A percentile compares a stretch with the other conserved stretches of the same genome.
These are phyloP conservation scores for Ceratocystis harringtonii DNA, from an alignment of 2,329 filamentous ascomycete genomes.

Conservation along the genomic window DNA sequence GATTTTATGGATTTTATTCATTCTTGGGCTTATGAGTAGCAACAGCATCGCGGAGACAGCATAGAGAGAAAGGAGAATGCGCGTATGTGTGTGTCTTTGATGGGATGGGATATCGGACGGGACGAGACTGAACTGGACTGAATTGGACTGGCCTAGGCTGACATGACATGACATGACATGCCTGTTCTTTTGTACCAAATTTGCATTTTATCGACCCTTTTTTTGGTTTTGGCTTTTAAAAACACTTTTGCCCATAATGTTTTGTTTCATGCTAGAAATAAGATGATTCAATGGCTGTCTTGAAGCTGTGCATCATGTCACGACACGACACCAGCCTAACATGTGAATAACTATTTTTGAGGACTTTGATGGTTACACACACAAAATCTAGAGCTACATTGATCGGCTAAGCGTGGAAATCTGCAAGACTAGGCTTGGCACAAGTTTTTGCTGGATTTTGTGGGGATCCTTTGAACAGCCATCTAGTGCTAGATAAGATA, in stretches of 20 bases:
- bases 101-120: constrained; percentile 10
- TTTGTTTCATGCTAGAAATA: no score
- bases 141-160: not conserved
- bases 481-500: not conserved
- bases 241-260: no score
- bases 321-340: not conserved
- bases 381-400: not conserved
- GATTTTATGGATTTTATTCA: constrained; percentile 5
- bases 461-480: not conserved
- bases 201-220: constrained; percentile 15
- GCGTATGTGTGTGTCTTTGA: constrained; percentile 12
- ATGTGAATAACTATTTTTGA: constrained; percentile 1
- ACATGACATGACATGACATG: not conserved
- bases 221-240: constrained; percentile 10
- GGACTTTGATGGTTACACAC: constrained; percentile 4
- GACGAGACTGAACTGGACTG: not conserved
- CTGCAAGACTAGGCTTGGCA: not conserved
- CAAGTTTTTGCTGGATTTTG: not conserved
- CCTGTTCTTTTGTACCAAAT: constrained; percentile 16
- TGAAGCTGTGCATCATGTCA: constrained; percentile 1
- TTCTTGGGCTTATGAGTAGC: constrained; percentile 11
- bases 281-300: not conserved
- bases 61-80: not conserved
- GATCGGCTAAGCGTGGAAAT: not conserved
- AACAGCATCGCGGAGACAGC: constrained; percentile 13